phyloP scores from a whole-genome alignment of 345 rosid species.

The Eutrema heterophyllum region DNA sequence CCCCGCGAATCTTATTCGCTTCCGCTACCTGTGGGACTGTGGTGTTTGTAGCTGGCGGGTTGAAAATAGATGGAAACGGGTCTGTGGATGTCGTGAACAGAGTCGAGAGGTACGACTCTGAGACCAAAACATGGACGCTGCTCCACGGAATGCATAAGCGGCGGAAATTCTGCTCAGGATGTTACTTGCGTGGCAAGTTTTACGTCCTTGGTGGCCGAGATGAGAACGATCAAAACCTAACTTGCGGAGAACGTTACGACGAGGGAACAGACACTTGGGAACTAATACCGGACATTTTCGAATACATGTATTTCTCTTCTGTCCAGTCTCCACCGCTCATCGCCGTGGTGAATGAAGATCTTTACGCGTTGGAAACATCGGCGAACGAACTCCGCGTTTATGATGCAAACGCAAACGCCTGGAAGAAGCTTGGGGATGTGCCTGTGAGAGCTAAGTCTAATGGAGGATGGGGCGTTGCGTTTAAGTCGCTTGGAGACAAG shows the following conservation, averaged over 20 bases:
- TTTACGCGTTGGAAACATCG: slow-evolving; percentile 67
- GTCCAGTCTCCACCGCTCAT: slow-evolving; percentile 75
- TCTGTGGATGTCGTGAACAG: slow-evolving; percentile 40
- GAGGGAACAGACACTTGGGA: slow-evolving; percentile 52
- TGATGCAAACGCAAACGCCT: slow-evolving; percentile 46
- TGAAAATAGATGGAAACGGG: slow-evolving; percentile 18
- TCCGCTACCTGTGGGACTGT: slow-evolving; percentile 61
- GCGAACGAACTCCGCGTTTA: slow-evolving; percentile 64
- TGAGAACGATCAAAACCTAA: slow-evolving; percentile 42
- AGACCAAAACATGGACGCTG: slow-evolving; percentile 59
- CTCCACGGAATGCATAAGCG: slow-evolving; percentile 50
- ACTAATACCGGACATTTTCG: slow-evolving; percentile 50
- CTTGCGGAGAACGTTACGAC: slow-evolving; percentile 73
- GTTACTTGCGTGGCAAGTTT: slow-evolving; percentile 69
- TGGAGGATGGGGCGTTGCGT: slow-evolving; percentile 92
- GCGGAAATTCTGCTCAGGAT: slow-evolving; percentile 64
- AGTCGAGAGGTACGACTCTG: slow-evolving; percentile 67
- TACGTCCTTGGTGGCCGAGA: slow-evolving; percentile 74
- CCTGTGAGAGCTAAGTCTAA: slow-evolving; percentile 70
- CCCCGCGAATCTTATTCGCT: slow-evolving; percentile 71
- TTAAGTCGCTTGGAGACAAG: slow-evolving; percentile 79
- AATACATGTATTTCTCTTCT: slow-evolving; percentile 42
- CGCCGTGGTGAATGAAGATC: slow-evolving; percentile 64
- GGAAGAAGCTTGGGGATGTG: slow-evolving; percentile 71
- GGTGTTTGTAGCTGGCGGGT: slow-evolving; percentile 79